Evolutionary conservation across 2,329 filamentous ascomycete species (phyloP).

Genomic region (Colletotrichum tabaci): DNA sequence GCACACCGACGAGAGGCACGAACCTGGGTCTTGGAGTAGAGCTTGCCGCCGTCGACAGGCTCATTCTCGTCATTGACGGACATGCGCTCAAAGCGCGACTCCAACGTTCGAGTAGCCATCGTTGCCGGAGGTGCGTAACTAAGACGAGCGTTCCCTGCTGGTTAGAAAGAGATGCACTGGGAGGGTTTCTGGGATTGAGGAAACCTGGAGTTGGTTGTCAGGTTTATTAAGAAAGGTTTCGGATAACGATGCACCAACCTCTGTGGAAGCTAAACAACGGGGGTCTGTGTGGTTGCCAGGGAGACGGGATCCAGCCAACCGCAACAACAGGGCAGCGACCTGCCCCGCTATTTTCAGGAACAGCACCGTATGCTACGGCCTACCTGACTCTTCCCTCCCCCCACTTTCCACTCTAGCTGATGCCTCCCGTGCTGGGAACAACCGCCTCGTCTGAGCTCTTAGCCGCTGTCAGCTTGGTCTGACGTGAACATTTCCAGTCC

Average conservation of each 20-base stretch:
- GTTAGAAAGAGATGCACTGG: slow-evolving; percentile 34
- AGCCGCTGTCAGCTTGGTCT: slow-evolving; percentile 34
- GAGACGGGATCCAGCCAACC: slow-evolving; percentile 24
- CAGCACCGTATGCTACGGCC: neutral
- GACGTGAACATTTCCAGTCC: slow-evolving; percentile 4
- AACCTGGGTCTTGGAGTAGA: slow-evolving; percentile 85
- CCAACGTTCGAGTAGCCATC: slow-evolving; percentile 84
- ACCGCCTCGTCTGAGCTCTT: slow-evolving; percentile 25
- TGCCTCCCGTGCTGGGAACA: neutral
- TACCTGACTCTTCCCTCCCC: neutral
- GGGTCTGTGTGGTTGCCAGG: slow-evolving; percentile 36
- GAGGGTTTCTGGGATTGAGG: slow-evolving; percentile 17
- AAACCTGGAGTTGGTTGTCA: slow-evolving; percentile 16
- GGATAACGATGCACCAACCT: slow-evolving; percentile 30
- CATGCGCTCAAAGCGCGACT: slow-evolving; percentile 91
- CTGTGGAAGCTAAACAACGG: slow-evolving; percentile 37
- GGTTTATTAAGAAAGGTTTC: slow-evolving; percentile 38
- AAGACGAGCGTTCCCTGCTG: slow-evolving; percentile 39
- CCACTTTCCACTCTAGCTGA: slow-evolving; percentile 32
- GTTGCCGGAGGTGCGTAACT: slow-evolving; percentile 40
- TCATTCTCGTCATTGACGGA: slow-evolving; percentile 93
- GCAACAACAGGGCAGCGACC: slow-evolving; percentile 36
- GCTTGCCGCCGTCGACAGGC: slow-evolving; percentile 64
- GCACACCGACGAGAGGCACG: slow-evolving; percentile 33
- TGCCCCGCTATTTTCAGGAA: slow-evolving; percentile 34